Base-by-base conservation (phyloP, 371 early-diverging fungal genomes). In the Mucor circinelloides region DNA sequence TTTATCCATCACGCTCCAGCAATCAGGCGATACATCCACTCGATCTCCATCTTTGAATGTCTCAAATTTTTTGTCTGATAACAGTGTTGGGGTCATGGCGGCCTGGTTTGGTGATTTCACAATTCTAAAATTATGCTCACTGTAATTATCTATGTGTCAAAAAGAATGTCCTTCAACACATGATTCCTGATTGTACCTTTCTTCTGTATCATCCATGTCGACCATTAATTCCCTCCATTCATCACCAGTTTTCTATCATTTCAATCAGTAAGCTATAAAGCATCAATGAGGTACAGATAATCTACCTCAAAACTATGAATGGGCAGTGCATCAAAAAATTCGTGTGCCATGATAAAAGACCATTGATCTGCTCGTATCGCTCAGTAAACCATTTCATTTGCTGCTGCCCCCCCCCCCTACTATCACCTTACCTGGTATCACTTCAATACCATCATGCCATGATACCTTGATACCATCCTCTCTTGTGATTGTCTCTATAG, bases 301-400 rank as follows among this genome's bases (percentile, higher is more conserved):
- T 21, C 0, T 81, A 91, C 91, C 78, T 94, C 83, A 71, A 96
- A 96, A 67, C 87, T 89, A 78, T 93, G 91, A 31, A 98, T 85
- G 0, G 99, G 97, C 36, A 99, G 77, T 1, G 99, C 98, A 72
- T 99, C 99, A 80, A 99, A 96, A 57, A 97, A 97, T 79, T 98
- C 99, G 80, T 98, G 97, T 0, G 97, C 93, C 68, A 94, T 84
- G 12, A 92, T 64, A 60, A 92, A 69, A 6, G 91, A 82, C 73
- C 81, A 88, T 50, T 76, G 76, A 21, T 81, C 87, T 87, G 72
- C n/a, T 8, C 31, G 8, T 48, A 57, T 19, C 6, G 23, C 25
- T 64, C 15, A 27, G 15, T 7, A 40, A 34, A 23, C 28, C 10
- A 17, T 8, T 44, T 9, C 34, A 25, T 17, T 3, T 17, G 19